Conservation (phyloP, 148 eudicot species). For the Nepenthes gracilis region DNA sequence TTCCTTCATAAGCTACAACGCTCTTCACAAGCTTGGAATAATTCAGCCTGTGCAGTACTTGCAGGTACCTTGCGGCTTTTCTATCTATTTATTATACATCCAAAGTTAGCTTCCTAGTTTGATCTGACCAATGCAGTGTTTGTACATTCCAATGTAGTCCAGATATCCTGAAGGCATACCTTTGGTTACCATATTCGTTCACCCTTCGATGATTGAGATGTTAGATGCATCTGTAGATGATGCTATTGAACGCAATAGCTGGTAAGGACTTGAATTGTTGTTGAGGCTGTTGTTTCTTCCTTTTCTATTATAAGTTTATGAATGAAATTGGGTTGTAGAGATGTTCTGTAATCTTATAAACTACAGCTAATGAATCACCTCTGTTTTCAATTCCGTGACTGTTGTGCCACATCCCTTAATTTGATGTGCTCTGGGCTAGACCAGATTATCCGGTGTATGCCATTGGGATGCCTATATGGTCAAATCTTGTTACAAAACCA, state of each 20-base stretch:
- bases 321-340: not conserved
- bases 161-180: slow-evolving; percentile 93
- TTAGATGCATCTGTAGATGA: slow-evolving; percentile 86
- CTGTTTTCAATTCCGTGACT: not conserved
- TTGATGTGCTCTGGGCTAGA: not conserved
- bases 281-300: not conserved
- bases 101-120: slow-evolving; percentile 3
- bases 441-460: not conserved
- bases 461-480: not conserved
- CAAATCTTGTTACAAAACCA: too few species aligned
- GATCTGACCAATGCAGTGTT: slow-evolving; percentile 13
- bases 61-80: slow-evolving; percentile 53
- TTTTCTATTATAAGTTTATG: not conserved
- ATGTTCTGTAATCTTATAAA: not conserved
- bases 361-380: too few species aligned
- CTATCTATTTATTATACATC: slow-evolving; percentile 3
- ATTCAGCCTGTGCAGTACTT: slow-evolving; percentile 85
- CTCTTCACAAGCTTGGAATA: slow-evolving; percentile 85
- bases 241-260: slow-evolving; percentile 84
- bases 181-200: slow-evolving; percentile 63
- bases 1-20: slow-evolving; percentile 74
- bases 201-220: slow-evolving; percentile 82
- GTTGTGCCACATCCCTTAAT: not conserved
- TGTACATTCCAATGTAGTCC: slow-evolving; percentile 46
- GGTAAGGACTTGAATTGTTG: slow-evolving; percentile 32